These are phyloP conservation scores for Phytomonas francai DNA, from an alignment of 208 protist genomes.

Conservation along the genomic window DNA sequence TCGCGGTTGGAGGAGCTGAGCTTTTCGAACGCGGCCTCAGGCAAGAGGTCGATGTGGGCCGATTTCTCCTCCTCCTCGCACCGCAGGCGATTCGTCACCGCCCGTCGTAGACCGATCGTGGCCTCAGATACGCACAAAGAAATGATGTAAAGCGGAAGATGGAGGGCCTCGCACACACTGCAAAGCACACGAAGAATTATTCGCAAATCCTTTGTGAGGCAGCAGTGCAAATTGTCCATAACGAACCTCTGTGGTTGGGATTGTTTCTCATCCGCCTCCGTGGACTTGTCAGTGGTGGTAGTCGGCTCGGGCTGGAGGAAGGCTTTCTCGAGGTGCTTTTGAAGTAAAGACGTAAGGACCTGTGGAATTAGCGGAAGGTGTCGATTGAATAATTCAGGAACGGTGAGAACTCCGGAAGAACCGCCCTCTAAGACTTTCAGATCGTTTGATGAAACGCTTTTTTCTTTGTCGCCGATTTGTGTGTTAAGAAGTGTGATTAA, in stretches of 20 bases:
- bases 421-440: not conserved
- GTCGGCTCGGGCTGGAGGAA: not conserved
- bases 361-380: not conserved
- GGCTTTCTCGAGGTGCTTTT: not conserved
- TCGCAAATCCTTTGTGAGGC: slow-evolving; percentile 38
- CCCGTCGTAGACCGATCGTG: slow-evolving; percentile 38
- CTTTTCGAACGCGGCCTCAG: slow-evolving; percentile 69
- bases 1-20: slow-evolving; percentile 36
- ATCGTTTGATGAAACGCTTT: not conserved
- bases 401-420: not conserved
- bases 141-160: slow-evolving; percentile 38
- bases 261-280: not conserved
- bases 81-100: slow-evolving; percentile 22
- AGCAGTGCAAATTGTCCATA: slow-evolving; percentile 62
- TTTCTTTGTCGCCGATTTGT: slow-evolving; percentile 3
- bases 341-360: not conserved
- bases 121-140: slow-evolving; percentile 63
- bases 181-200: slow-evolving; percentile 37
- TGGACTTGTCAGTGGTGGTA: not conserved
- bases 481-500: slow-evolving; percentile 21
- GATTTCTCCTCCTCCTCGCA: slow-evolving; percentile 25
- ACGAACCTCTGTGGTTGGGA: slow-evolving; percentile 24
- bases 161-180: slow-evolving; percentile 23
- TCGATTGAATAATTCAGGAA: not conserved
- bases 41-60: slow-evolving; percentile 36